Evolutionary conservation across 2,329 filamentous ascomycete species (phyloP).

Genomic region (Diaporthe sp.): DNA sequence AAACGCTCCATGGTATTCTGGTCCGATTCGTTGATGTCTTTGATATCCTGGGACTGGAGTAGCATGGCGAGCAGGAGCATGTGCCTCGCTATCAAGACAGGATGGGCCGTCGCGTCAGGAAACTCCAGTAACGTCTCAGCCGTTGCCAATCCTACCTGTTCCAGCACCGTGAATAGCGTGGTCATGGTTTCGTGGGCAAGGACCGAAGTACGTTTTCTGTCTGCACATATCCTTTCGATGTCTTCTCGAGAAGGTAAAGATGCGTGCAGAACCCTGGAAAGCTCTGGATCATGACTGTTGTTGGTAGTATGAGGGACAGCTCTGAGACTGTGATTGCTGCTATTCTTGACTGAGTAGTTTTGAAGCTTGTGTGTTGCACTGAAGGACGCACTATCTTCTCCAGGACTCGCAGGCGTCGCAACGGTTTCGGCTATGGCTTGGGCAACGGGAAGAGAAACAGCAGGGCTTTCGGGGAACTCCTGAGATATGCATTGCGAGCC

Average conservation of each 20-base stretch:
- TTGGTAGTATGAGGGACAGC: no score
- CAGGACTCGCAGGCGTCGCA: not conserved
- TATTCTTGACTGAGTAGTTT: no score
- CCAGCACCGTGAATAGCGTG: conserved; percentile 2
- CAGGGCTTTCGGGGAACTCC: not conserved
- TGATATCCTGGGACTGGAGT: conserved; percentile 44
- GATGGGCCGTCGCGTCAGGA: conserved; percentile 54
- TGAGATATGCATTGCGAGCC: not conserved
- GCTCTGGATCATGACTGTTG: not conserved
- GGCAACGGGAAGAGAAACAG: not conserved
- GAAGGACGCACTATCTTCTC: not conserved
- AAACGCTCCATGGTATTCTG: conserved; percentile 41
- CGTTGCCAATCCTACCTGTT: not conserved
- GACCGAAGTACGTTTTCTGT: not conserved
- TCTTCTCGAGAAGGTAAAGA: conserved; percentile 1
- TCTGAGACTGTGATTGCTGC: no score
- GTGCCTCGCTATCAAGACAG: conserved; percentile 50
- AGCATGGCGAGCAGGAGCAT: conserved; percentile 50
- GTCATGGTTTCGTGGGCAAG: conserved; percentile 15
- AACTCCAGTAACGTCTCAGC: conserved; percentile 6
- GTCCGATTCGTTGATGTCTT: not conserved
- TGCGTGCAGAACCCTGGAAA: not conserved
- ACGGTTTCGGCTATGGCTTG: not conserved
- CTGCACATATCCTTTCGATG: not conserved
- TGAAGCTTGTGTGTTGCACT: no score